Conservation (phyloP, 306 rosid species). For the Cucurbita maxima region DNA sequence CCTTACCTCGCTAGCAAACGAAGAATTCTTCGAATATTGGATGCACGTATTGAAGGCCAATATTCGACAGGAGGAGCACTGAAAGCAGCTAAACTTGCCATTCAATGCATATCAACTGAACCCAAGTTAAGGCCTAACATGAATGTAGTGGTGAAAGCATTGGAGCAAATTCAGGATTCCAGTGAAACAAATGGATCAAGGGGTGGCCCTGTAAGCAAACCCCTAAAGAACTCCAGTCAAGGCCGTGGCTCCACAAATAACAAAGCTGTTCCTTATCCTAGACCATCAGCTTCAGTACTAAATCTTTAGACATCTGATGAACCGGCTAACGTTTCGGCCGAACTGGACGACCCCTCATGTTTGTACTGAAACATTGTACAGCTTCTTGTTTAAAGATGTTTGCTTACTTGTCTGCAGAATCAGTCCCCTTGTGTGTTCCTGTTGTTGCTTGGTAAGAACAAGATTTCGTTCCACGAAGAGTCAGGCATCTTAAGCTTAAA, state of each 20-base stretch:
- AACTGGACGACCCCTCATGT: neutral
- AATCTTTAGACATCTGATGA: slow-evolving; percentile 5
- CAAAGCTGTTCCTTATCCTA: slow-evolving; percentile 13
- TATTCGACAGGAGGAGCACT: slow-evolving; percentile 46
- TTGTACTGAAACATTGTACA: neutral
- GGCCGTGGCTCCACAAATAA: neutral
- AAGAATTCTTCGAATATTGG: slow-evolving; percentile 53
- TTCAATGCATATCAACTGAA: slow-evolving; percentile 53
- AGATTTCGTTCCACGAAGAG: neutral
- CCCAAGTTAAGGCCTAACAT: slow-evolving; percentile 67
- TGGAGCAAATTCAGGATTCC: slow-evolving; percentile 54
- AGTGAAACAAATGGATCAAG: slow-evolving; percentile 11
- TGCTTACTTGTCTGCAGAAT: neutral
- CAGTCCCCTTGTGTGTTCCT: neutral
- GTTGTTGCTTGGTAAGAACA: neutral
- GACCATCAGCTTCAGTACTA: slow-evolving; percentile 19
- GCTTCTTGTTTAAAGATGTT: neutral
- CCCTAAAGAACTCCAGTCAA: slow-evolving; percentile 12
- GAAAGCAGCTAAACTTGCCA: slow-evolving; percentile 46
- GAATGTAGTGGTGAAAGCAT: slow-evolving; percentile 51
- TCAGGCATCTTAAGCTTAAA: neutral
- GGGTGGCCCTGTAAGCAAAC: slow-evolving; percentile 15
- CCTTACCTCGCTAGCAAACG: slow-evolving; percentile 80
- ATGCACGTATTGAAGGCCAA: slow-evolving; percentile 67
- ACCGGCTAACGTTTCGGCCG: neutral